Percentiles rank a stretch among this genome's conserved stretches.
phyloP scores from a whole-genome alignment of 257 asterid species.

The Jacaranda mimosifolia region DNA sequence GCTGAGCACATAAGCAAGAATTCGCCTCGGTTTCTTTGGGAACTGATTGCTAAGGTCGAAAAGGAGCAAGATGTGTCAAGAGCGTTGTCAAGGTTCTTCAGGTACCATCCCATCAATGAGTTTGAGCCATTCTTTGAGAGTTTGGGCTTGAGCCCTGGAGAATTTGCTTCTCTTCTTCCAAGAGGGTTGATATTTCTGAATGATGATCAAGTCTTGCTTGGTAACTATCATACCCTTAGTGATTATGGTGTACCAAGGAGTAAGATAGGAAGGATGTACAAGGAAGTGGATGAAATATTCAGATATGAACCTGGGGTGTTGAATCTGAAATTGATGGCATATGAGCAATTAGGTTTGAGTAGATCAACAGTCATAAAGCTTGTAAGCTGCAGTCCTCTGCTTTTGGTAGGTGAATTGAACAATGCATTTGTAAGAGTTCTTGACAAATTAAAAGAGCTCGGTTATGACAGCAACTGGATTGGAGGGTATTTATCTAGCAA shows the following conservation, averaged over 20 bases:
- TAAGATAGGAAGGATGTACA: constrained; percentile 80
- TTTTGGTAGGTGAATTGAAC: constrained; percentile 66
- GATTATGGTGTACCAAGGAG: constrained; percentile 78
- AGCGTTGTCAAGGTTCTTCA: constrained; percentile 66
- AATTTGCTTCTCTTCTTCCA: constrained; percentile 66
- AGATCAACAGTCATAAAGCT: constrained; percentile 68
- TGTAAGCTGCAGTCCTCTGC: constrained; percentile 68
- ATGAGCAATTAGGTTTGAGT: constrained; percentile 71
- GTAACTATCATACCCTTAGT: constrained; percentile 72
- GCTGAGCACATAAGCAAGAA: constrained; percentile 92
- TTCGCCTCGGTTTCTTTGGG: constrained; percentile 70
- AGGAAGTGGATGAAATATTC: constrained; percentile 69
- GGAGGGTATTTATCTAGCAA: constrained; percentile 66
- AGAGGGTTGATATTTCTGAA: constrained; percentile 64
- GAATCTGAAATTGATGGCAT: constrained; percentile 59
- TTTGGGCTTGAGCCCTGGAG: constrained; percentile 71
- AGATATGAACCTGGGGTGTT: constrained; percentile 56
- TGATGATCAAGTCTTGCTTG: constrained; percentile 71
- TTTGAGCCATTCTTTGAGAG: constrained; percentile 95
- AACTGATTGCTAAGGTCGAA: constrained; percentile 57
- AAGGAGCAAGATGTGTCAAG: constrained; percentile 63
- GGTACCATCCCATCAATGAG: constrained; percentile 88
- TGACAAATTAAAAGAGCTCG: constrained; percentile 57
- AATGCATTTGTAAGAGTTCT: constrained; percentile 57
- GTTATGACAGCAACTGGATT: constrained; percentile 68